Conservation (phyloP, 75 land plant genomes). For the Gnetum montanum region DNA sequence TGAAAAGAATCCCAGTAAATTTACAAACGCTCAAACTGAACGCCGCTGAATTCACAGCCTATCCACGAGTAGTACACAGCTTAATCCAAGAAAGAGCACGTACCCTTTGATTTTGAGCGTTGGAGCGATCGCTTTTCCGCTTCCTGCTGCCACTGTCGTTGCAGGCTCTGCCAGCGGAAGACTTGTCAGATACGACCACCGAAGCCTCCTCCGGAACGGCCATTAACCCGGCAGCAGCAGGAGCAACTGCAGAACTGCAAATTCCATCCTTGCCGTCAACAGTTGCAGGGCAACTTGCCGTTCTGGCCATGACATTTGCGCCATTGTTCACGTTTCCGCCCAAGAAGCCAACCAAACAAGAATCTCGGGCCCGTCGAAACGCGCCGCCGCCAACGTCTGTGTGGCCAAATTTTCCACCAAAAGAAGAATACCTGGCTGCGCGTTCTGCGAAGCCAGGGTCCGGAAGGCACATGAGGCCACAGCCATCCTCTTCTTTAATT, state of each 20-base stretch:
- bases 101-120: conserved; percentile 1
- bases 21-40: no score
- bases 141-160: not conserved
- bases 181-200: not conserved
- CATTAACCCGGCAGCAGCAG: no score
- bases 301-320: not conserved
- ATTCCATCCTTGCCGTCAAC: no score
- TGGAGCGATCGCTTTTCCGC: conserved; percentile 1
- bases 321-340: no score
- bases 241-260: no score
- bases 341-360: no score
- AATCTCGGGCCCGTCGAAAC: conserved; percentile 2
- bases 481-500: conserved; percentile 18
- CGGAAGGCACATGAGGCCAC: conserved; percentile 23
- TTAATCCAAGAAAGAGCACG: no score
- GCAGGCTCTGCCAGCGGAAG: not conserved
- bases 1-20: no score
- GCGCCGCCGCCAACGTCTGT: not conserved
- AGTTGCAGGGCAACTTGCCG: not conserved
- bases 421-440: conserved; percentile 52
- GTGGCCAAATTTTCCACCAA: conserved; percentile 29
- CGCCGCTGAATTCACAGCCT: no score
- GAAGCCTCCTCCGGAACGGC: not conserved
- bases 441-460: conserved; percentile 68
- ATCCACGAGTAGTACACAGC: no score